Evolutionary conservation across 1,139 yeast genomes (phyloP), one percentile per base, ranked within the genome.

Genomic region (Tardiomyces blankii): DNA sequence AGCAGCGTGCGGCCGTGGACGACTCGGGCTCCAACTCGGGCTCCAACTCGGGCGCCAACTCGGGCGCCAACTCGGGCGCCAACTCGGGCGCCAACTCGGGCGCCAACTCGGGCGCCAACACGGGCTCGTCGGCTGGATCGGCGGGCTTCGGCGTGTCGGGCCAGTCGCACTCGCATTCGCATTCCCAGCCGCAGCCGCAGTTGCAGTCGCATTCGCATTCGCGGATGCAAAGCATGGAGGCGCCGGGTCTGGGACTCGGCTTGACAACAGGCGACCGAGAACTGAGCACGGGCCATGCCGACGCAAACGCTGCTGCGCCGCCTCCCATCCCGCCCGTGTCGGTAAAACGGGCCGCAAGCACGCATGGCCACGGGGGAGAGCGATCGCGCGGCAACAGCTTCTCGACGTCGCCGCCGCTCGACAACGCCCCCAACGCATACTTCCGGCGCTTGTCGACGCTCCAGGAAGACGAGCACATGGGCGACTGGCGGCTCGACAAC

Each of bases 401-500:
- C n/a, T 30, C 35, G 35, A 30, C 35, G 35, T 30, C 35, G 16
- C 35, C 35, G 16, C 35, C 16, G 35, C 16, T 30, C 16, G 39
- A 35, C 18, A 45, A 79, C 2, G 53, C 54, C 8, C 52, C 61
- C 1, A 61, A 80, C 14, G 88, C 86, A 35, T 82, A 82, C 58
- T 82, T 82, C 59, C 71, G 83, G 54, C 70, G 93, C 49, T 63
- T 83, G 42, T 81, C 91, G 1, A 79, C 84, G 0, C 63, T 83
- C 30, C 83, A 80, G 23, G 91, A 81, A 54, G 72, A 69, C 30
- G 46, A 40, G 28, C 41, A 42, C 16, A 43, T 40, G 19, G 44
- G 43, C 19, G 47, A 44, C 14, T 7, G 5, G 40, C 53, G 51
- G 23, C 23, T 53, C 9, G 48, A 51, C 27, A 47, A 48, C 18